Evolutionary conservation across 2,329 filamentous ascomycete species (phyloP).

Genomic region (Fusarium coicis): DNA sequence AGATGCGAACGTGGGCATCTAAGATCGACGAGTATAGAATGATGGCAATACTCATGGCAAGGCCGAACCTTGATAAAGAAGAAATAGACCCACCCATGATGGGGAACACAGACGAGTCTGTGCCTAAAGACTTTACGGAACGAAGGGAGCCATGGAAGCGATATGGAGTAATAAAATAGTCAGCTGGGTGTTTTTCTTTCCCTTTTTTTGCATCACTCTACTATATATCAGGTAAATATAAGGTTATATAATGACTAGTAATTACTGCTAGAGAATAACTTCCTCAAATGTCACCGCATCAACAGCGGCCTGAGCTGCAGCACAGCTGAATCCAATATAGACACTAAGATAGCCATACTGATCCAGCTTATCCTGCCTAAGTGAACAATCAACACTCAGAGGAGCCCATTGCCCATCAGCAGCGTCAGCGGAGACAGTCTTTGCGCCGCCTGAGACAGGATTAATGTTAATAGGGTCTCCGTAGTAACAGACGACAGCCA

Average conservation of each 20-base stretch:
- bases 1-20: not conserved
- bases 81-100: too few species aligned
- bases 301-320: not conserved
- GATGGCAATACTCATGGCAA: rapidly evolving
- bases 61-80: rapidly evolving
- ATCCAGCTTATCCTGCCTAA: not conserved
- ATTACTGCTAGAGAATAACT: not conserved
- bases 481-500: not conserved
- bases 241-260: too few species aligned
- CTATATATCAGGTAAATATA: too few species aligned
- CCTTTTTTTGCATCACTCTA: too few species aligned
- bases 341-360: not conserved
- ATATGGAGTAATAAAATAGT: not conserved
- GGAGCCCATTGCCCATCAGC: not conserved
- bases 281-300: not conserved
- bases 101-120: too few species aligned
- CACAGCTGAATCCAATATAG: not conserved
- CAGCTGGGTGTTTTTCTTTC: too few species aligned
- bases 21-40: not conserved
- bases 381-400: rapidly evolving
- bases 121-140: not conserved
- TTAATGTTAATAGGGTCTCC: rapidly evolving
- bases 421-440: too few species aligned
- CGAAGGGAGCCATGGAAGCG: not conserved
- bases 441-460: not conserved